Evolutionary conservation across 768 basidiomycete genomes (phyloP), one percentile per base, ranked within the genome.

Genomic region (Lactifluus echinatus): DNA sequence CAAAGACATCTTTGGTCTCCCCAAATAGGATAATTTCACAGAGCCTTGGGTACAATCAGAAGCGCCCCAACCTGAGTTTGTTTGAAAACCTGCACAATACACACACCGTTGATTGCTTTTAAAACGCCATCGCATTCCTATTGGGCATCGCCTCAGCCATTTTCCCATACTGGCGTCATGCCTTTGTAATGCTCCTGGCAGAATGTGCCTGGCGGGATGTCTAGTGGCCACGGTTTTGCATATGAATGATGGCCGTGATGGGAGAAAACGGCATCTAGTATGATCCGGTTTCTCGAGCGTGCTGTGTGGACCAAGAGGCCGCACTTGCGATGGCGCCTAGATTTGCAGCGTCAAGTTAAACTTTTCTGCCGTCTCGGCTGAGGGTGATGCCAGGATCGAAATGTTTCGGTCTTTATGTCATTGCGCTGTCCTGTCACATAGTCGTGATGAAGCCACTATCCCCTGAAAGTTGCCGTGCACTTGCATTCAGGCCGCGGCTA

Each of bases 1-100:
- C 21, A 91, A 90, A 69, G 63, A 71, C 34, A 65, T 78, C 12
- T 81, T 78, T 62, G 67, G 71, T 50, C 66, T 77, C 36, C 66
- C 65, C 34, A 61, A 66, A 43, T 63, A 59, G 61, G 49, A 5
- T n/a, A 28, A 12, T 47, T 39, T 12, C 33, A 36, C 42, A 43
- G 40, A 57, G 15, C 36, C n/a, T 12, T 51, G 8, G 24, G 14
- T 33, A 29, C 26, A 43, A 54, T 43, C 40, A 53, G n/a, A n/a
- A 34, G 31, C 47, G 53, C 43, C 24, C 26, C 17, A 6, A 39
- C 53, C 48, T 36, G 23, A 43, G 39, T 50, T 50, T 55, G 28
- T 40, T 28, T 45, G 29, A n/a, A 45, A 40, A 8, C 7, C 24
- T n/a, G 17, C 2, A 17, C 19, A 21, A 29, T 31, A 44, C 40